Evolutionary conservation across 768 basidiomycete genomes (phyloP), one percentile per base, ranked within the genome.

Genomic region (Austroboletus eburneus): DNA sequence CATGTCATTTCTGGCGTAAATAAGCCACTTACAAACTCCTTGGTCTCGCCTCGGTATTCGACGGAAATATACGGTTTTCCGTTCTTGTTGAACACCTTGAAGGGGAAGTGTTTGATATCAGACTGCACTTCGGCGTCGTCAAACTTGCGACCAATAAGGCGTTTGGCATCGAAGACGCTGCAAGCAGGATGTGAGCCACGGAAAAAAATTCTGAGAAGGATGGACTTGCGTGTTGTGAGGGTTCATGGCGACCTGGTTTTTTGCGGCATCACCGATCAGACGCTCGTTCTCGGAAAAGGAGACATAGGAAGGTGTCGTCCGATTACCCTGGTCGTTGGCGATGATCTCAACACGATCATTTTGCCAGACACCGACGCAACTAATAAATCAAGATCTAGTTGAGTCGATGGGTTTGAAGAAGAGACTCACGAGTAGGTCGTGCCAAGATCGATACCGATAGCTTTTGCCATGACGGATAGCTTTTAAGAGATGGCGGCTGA

Each of bases 291-390:
- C 89, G 54, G 90, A 88, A 78, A 95, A 95, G 42, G 93, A 84
- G 70, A 96, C 93, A 68, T 94, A 95, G 8, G 93, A 95, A 14
- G 93, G 92, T 7, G 92, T 95, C 9, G 93, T 95, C 48, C 92
- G 87, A 75, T 95, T 91, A 67, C 89, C 88, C 76, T 91, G 89
- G 71, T 91, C 88, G 63, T 91, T 91, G 72, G 88, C 88, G 66
- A 97, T 97, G 76, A 96, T 96, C 74, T 96, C 94, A 56, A 96
- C 94, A 67, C 94, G 90, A 76, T 98, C 95, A 64, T 96, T 93
- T 79, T 94, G 91, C 93, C 94, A 98, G 53, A 98, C 94, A 79
- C 90, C 95, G 61, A 97, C 95, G 71, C 94, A 97, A n/a, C 90
- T 93, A 67, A 23, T 44, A 63, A 38, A 39, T 50, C 32, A 18